Evolutionary conservation across 2,329 filamentous ascomycete genomes (phyloP), one percentile per base, ranked within the genome.

Genomic region (Cytospora leucostoma): DNA sequence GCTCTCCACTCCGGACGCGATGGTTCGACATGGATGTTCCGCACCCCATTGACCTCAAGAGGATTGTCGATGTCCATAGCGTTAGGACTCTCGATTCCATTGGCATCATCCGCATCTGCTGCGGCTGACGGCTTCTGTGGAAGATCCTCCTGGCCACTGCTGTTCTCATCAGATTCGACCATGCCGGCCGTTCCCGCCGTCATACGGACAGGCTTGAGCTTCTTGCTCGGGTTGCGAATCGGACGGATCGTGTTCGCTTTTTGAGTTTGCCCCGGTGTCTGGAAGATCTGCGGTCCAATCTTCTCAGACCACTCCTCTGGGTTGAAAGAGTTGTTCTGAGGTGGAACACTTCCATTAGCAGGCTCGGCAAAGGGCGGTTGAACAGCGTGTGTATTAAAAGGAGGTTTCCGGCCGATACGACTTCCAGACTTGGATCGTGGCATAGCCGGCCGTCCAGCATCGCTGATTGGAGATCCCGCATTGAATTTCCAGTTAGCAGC

Each of bases 1-100:
- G 83, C 77, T 53, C 84, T 77, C 85, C 85, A 88, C 63, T 87
- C 84, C 5, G 82, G 82, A 49, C 84, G 78, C 2, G 83, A 81
- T 0, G 85, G 85, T 68, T 87, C 85, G 13, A 86, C 81, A 1
- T 79, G 79, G 44, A 87, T 85, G 44, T 82, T 84, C 35, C 85
- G 79, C 21, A 79, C 78, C 8, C 71, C 71, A 59, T 73, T 73
- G 56, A 63, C 38, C 55, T 69, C 58, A 55, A 72, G 67, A 21
- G 84, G 83, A 5, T 82, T 79, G 68, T 89, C 86, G 57, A 89
- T 87, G 67, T 89, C 86, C 86, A 89, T 89, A 15, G 85, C 84
- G 63, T 82, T 84, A 3, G 84, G 82, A 66, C 82, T 85, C 40
- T 75, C 75, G 73, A 47, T 75, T 66, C 61, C 63, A 47, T 53